Evolutionary conservation across 2,329 filamentous ascomycete genomes (phyloP).

Genomic region (Aureobasidium melanogenum): DNA sequence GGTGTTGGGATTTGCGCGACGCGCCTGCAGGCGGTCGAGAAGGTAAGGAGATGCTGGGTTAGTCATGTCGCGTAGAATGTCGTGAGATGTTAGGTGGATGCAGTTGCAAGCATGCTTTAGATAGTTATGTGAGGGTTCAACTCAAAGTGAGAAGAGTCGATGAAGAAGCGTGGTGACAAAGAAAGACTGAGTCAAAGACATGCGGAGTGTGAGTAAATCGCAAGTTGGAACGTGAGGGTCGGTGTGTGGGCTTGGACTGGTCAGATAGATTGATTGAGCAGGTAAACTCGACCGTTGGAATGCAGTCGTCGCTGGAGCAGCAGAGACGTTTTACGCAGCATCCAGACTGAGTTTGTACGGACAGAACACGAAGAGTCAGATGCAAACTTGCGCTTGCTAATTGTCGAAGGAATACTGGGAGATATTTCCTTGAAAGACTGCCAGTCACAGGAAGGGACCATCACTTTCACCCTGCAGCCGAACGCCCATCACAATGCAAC

Average conservation of each 20-base stretch:
- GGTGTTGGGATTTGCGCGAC: constrained; percentile 22
- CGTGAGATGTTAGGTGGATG: constrained; percentile 6
- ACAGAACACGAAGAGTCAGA: background rate
- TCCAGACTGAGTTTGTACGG: background rate
- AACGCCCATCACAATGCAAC: background rate
- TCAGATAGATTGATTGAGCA: background rate
- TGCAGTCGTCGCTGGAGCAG: constrained; percentile 5
- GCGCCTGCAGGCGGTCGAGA: constrained; percentile 27
- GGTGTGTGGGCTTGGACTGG: background rate
- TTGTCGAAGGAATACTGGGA: background rate
- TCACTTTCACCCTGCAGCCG: background rate
- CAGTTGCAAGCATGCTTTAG: constrained; percentile 1
- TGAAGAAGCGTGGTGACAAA: background rate
- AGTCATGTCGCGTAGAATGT: constrained; percentile 17
- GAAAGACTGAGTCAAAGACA: constrained; percentile 1
- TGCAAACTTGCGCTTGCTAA: background rate
- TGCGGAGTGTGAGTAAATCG: background rate
- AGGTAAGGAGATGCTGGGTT: constrained; percentile 19
- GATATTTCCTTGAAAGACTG: background rate
- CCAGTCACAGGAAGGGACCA: constrained; percentile 5
- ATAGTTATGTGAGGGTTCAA: background rate
- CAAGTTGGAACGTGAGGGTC: background rate
- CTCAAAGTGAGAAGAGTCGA: background rate
- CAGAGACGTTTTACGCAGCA: background rate
- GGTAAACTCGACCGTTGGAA: constrained; percentile 3